Conservation (phyloP, 2,329 filamentous ascomycete species). For the Plenodomus biglobosus region DNA sequence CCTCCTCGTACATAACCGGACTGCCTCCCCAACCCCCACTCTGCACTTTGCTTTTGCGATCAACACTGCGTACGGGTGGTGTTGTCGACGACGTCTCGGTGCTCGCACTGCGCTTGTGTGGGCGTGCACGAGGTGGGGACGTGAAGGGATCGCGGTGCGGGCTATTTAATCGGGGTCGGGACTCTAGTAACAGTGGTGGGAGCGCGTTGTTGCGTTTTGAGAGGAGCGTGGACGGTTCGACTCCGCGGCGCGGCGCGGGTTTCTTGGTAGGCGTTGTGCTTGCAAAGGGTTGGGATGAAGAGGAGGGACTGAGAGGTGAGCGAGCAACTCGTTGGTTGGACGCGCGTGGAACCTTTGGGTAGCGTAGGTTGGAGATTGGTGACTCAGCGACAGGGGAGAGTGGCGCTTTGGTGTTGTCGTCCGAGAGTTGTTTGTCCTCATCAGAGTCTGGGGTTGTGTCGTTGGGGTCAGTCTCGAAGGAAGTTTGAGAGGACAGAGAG, state of each 20-base stretch:
- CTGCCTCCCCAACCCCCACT: conserved; percentile 32
- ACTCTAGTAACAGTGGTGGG: conserved; percentile 39
- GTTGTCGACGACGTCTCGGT: conserved; percentile 26
- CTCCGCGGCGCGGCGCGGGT: conserved; percentile 2
- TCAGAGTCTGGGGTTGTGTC: conserved; percentile 52
- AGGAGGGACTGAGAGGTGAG: conserved; percentile 25
- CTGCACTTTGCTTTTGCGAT: conserved; percentile 25
- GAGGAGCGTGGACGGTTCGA: conserved; percentile 12
- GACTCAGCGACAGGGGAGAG: conserved; percentile 49
- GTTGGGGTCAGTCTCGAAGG: conserved; percentile 51
- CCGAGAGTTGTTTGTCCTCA: conserved; percentile 40
- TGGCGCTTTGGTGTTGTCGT: conserved; percentile 22
- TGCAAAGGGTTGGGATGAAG: conserved; percentile 8
- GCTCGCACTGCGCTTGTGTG: conserved; percentile 22
- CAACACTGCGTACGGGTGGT: conserved; percentile 17
- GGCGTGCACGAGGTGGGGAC: conserved; percentile 21
- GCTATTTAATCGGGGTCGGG: conserved; percentile 17
- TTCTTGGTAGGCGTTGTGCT: background rate
- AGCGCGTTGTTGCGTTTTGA: conserved; percentile 20
- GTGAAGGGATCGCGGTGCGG: conserved; percentile 29
- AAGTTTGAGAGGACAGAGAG: conserved; percentile 45
- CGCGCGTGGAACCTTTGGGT: conserved; percentile 52
- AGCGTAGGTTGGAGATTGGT: conserved; percentile 49
- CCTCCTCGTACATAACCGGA: conserved; percentile 23
- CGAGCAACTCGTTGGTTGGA: conserved; percentile 51